Evolutionary conservation across 2,329 filamentous ascomycete genomes (phyloP), one percentile per base, ranked within the genome.

Genomic region (Pseudocercospora cruenta): DNA sequence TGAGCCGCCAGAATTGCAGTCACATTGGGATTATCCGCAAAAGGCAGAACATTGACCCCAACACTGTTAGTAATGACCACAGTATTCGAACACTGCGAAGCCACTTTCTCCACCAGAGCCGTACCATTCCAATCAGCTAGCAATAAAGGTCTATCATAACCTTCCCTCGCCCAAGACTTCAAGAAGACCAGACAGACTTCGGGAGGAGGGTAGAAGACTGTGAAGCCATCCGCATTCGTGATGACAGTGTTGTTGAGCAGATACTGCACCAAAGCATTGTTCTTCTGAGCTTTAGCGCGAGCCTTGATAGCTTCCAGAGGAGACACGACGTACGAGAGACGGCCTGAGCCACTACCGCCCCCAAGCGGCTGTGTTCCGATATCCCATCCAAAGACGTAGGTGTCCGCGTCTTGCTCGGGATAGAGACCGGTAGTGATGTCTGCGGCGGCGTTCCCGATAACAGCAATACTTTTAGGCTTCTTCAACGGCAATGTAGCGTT

Each of bases 1-100:
- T 96, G 91, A 21, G 92, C 92, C 60, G 94, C 85, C 1, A 97
- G 75, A 0, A 96, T 89, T 0, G 90, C 90, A 75, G 93, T 93
- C 69, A 94, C 88, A 67, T 82, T 82, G 21, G 78, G 76, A 69
- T 81, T 76, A 67, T 80, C 70, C 6, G 79, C 76, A 72, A 77
- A 82, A 10, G 79, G 77, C 24, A 83, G 63, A 12, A 79, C 74
- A 65, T 81, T 81, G 43, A 77, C 73, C 33, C 82, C 83, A 39
- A 88, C 90, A 70, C 90, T 92, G 58, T 84, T 84, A 3, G 90
- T 81, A 1, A 90, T 79, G 0, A 90, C 88, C 14, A 90, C 81
- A 0, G 88, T 90, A 67, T 87, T 89, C 64, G 80, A 81, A 75
- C 87, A 90, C 21, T 81, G 80, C 39, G 75, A 72, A 5, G 84